Evolutionary conservation across 768 basidiomycete genomes (phyloP), one percentile per base, ranked within the genome.

Genomic region (Serendipita sp.): DNA sequence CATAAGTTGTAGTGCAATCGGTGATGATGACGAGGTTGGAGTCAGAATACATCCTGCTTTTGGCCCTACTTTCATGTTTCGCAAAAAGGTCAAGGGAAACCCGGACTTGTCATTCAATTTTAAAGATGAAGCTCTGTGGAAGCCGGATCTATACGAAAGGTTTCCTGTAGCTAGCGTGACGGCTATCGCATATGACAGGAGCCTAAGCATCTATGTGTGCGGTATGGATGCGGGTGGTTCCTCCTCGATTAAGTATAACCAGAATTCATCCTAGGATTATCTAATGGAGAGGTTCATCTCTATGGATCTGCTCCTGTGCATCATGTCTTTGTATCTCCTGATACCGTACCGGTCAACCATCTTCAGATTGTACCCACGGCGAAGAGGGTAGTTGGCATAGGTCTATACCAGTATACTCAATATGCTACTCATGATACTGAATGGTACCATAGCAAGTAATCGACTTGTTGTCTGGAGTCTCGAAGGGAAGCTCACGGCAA

Each of bases 211-310:
- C 55, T 60, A 31, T 60, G 27, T 34, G 23, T 60, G 55, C n/a
- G 55, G 55, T 60, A 36, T 10, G 16, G 23, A 23, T 40, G 37
- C 16, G 23, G 11, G n/a, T 10, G 34, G 3, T 31, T 27, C 23
- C 8, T n/a, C 11, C 27, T 27, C 10, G 27, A 31, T 60, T 31
- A 8, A 34, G 34, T 27, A 23, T 23, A 23, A 29, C 8, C 34
- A 23, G 10, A n/a, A 16, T 10, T 60, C 55, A 10, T 18, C 8
- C 3, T 27, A 60, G 55, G 55, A 27, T 60, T 60, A 27, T n/a
- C 23, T 10, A 60, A 60, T n/a, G 55, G 55, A 8, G 55, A 60
- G n/a, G 16, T 60, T 60, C 55, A 60, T 60, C 55, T 60, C 3
- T 60, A 60, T 60, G 55, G 55, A n/a, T 16, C 27, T 8, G 23